A percentile compares a stretch with the other conserved stretches of the same genome.
phyloP scores from a whole-genome alignment of 2,329 filamentous ascomycete species.

The Sclerotinia trifoliorum region DNA sequence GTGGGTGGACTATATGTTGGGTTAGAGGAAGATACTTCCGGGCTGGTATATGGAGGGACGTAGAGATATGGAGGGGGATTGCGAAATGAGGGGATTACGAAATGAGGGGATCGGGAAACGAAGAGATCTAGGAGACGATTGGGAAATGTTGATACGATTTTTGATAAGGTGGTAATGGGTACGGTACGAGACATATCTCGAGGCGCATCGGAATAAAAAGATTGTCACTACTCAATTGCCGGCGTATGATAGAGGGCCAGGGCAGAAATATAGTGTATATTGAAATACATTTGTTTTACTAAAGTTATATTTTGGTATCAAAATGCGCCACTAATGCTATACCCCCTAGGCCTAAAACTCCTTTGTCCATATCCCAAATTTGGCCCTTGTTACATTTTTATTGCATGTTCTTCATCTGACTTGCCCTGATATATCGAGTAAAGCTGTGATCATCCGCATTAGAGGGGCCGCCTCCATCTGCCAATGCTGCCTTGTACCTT shows the following conservation, averaged over 20 bases:
- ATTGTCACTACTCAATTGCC: conserved; percentile 16
- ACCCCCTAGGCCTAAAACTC: conserved; percentile 28
- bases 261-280: conserved; percentile 8
- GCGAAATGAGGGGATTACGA: no score
- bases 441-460: conserved; percentile 40
- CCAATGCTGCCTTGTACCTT: conserved; percentile 74
- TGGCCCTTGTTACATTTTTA: conserved; percentile 27
- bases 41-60: not conserved
- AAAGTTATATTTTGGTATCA: conserved; percentile 20
- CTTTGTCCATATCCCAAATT: conserved; percentile 19
- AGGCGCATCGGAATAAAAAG: conserved; percentile 23
- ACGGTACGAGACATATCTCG: conserved; percentile 18
- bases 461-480: conserved; percentile 49
- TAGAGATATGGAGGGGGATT: conserved; percentile 12
- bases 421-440: conserved; percentile 39
- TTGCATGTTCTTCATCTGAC: conserved; percentile 35
- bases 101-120: no score
- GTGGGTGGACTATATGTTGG: not conserved
- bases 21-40: not conserved
- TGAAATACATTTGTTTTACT: conserved; percentile 11
- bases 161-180: conserved; percentile 13
- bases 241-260: conserved; percentile 11
- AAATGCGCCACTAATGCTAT: conserved; percentile 30
- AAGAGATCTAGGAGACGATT: not conserved
- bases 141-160: conserved; percentile 11